Evolutionary conservation across 208 protist species (phyloP), one percentile per base, ranked within the genome.

Genomic region (Crithidia bombi): DNA sequence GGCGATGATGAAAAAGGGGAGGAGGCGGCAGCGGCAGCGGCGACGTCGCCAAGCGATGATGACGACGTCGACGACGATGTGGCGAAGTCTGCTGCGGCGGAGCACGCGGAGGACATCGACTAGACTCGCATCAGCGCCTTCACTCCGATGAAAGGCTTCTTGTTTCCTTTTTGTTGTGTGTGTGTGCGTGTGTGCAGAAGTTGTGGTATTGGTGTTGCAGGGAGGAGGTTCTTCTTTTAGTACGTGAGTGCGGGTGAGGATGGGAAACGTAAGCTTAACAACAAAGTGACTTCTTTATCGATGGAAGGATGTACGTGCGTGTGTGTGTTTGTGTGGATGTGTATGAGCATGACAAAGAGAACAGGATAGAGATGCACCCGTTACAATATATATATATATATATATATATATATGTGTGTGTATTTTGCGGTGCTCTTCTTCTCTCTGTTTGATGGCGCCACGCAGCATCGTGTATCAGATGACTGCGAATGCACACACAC

Each of bases 91-190:
- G 63, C 50, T 19, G 28, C 68, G 19, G 39, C 47, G 46, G 38
- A 39, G 50, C 47, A 57, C 26, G 50, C 63, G 12, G 69, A 75
- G 36, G 62, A 69, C 36, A 65, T 75, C 14, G 69, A 71, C 38
- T 75, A 63, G n/a, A n/a, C n/a, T n/a, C n/a, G n/a, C n/a, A n/a
- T n/a, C n/a, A n/a, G n/a, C n/a, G n/a, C n/a, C n/a, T n/a, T n/a
- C n/a, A 50, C 21, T 12, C 6, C 36, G 36, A 41, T 12, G 36
- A 41, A 15, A 51, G 25, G 63, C 49, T 59, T 62, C 17, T 54
- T 73, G 21, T 65, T 51, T 50, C 56, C 23, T 56, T 69, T 69
- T 57, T 54, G 41, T 51, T 56, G 10, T 32, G 5, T 25, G 23
- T 32, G 44, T 41, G 36, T 49, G 44, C 7, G 41, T 54, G 46